phyloP scores from a whole-genome alignment of 441 rosid species.

The Pelargonium cotyledonis region DNA sequence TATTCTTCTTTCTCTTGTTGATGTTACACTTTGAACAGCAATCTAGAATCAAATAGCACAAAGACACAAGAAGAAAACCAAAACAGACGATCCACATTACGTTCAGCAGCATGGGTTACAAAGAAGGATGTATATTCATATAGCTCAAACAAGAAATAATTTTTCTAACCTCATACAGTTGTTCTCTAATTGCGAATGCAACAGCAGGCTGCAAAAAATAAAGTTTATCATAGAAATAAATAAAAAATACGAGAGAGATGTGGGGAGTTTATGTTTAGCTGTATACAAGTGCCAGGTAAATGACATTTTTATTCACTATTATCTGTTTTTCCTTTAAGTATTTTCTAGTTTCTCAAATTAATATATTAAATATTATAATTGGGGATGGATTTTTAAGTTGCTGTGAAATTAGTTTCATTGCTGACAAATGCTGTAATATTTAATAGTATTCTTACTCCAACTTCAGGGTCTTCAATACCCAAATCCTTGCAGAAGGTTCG shows the following conservation, averaged over 20 bases:
- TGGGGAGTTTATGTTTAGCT: neutral
- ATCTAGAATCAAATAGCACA: constrained; percentile 38
- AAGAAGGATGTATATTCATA: constrained; percentile 4
- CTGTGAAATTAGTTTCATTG: constrained; percentile 3
- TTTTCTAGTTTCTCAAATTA: neutral
- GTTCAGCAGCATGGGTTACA: neutral
- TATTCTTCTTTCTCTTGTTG: constrained; percentile 76
- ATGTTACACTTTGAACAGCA: constrained; percentile 77
- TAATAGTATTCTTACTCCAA: constrained; percentile 51
- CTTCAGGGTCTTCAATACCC: constrained; percentile 85
- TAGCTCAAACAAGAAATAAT: neutral
- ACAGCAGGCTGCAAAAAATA: constrained; percentile 62
- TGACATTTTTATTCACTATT: neutral
- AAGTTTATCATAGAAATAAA: neutral
- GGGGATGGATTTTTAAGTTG: too few species aligned
- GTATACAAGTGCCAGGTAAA: neutral
- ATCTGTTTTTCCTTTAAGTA: neutral
- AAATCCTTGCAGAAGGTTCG: constrained; percentile 76
- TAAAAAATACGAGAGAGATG: neutral
- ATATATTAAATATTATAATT: neutral
- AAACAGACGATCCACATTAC: neutral
- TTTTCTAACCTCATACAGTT: constrained; percentile 67
- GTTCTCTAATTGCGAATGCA: constrained; percentile 88
- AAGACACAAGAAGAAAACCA: constrained; percentile 14
- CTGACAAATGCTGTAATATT: neutral